Conservation (phyloP, 805 yeast species). For the Spathaspora girioi region DNA sequence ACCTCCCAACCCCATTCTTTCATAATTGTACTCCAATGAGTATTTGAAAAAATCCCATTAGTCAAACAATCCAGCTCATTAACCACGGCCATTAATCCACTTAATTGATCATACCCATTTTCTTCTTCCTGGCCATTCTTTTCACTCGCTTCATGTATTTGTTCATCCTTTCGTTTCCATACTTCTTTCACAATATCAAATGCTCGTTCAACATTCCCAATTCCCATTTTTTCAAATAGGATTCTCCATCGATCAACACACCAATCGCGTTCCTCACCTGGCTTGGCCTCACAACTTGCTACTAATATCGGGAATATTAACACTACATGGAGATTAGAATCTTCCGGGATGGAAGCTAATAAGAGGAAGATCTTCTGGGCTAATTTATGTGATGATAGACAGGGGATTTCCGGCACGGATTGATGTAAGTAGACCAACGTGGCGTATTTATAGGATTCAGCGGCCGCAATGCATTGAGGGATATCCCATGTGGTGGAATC, state of each 20-base stretch:
- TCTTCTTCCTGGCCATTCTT: constrained; percentile 10
- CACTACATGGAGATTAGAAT: constrained; percentile 51
- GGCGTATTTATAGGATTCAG: constrained; percentile 64
- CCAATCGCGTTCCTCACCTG: constrained; percentile 60
- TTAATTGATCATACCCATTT: constrained; percentile 24
- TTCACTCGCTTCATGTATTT: constrained; percentile 43
- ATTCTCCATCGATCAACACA: constrained; percentile 55
- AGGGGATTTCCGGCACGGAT: constrained; percentile 68
- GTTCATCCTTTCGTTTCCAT: constrained; percentile 60
- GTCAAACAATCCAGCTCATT: constrained; percentile 19
- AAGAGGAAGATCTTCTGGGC: constrained; percentile 60
- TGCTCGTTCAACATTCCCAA: constrained; percentile 64
- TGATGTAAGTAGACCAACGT: constrained; percentile 60
- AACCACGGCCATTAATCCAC: constrained; percentile 40
- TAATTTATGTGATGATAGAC: constrained; percentile 47
- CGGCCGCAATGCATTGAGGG: constrained; percentile 61
- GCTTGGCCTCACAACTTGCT: constrained; percentile 62
- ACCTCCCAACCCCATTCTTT: constrained; percentile 78
- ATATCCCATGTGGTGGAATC: constrained; percentile 40
- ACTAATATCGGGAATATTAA: constrained; percentile 66
- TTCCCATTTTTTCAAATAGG: constrained; percentile 52
- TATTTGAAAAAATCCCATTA: constrained; percentile 40
- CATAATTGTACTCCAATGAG: constrained; percentile 71
- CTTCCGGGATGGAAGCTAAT: constrained; percentile 59
- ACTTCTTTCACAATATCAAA: constrained; percentile 69